Evolutionary conservation across 2,329 filamentous ascomycete species (phyloP).

Genomic region (Neocucurbitaria cava): DNA sequence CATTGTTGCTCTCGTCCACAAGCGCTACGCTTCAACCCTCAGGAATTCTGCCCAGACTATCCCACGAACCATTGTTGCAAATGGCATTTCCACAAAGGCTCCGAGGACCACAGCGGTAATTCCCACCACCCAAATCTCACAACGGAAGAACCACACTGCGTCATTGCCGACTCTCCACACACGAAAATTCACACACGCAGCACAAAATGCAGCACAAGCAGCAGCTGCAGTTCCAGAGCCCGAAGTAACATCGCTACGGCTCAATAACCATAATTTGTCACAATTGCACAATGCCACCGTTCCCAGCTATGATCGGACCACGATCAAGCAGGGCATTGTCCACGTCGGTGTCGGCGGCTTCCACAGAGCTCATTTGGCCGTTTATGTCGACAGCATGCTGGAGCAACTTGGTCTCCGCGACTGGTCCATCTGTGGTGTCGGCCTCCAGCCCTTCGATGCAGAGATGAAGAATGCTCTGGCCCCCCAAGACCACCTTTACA

Average conservation of each 20-base stretch:
- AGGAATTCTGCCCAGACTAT: slow-evolving; percentile 9
- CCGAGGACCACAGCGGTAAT: neutral
- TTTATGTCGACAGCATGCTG: slow-evolving; percentile 36
- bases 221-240: slow-evolving; percentile 2
- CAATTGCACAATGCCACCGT: slow-evolving; percentile 27
- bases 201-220: slow-evolving; percentile 14
- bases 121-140: slow-evolving; percentile 5
- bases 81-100: slow-evolving; percentile 12
- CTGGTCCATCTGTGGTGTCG: slow-evolving; percentile 40
- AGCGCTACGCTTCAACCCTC: slow-evolving; percentile 13
- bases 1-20: slow-evolving; percentile 14
- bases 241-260: slow-evolving; percentile 6
- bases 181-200: slow-evolving; percentile 12
- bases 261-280: slow-evolving; percentile 30
- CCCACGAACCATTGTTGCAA: slow-evolving; percentile 7
- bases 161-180: slow-evolving; percentile 2
- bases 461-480: slow-evolving; percentile 33
- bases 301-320: slow-evolving; percentile 31
- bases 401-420: slow-evolving; percentile 33
- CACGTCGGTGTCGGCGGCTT: slow-evolving; percentile 40
- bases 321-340: slow-evolving; percentile 38
- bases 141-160: slow-evolving; percentile 4
- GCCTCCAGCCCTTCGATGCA: slow-evolving; percentile 34
- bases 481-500: slow-evolving; percentile 38
- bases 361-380: slow-evolving; percentile 37